A percentile compares a stretch with the other conserved stretches of the same genome.
Evolutionary conservation across 805 yeast genomes (phyloP).

Genomic region (Pichia heedii): DNA sequence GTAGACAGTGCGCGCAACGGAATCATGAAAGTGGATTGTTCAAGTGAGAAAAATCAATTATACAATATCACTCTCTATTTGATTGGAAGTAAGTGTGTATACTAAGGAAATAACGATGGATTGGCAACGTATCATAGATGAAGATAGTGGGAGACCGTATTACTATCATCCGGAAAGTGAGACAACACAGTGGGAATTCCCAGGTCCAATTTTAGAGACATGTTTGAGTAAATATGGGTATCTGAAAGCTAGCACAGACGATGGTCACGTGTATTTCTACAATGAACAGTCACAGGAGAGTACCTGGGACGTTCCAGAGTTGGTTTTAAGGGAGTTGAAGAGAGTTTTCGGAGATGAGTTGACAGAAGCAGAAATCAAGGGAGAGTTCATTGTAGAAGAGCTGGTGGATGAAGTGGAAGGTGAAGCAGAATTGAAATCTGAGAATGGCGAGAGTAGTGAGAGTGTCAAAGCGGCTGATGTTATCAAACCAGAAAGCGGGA

Average conservation of each 20-base stretch:
- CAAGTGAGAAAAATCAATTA: too few relatives aligned
- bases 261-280: constrained; percentile 48
- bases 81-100: too few relatives aligned
- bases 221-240: constrained; percentile 34
- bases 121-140: constrained; percentile 63
- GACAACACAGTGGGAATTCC: constrained; percentile 77
- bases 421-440: not conserved
- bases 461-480: not conserved
- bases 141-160: constrained; percentile 53
- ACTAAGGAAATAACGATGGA: constrained; percentile 11
- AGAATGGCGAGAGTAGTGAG: not conserved
- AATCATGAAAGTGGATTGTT: not conserved
- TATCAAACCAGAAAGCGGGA: not conserved
- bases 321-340: constrained; percentile 20
- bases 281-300: constrained; percentile 56
- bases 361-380: constrained; percentile 5
- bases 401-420: too few relatives aligned
- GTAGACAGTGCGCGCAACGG: too few relatives aligned
- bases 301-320: constrained; percentile 73
- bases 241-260: constrained; percentile 29
- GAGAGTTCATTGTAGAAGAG: not conserved
- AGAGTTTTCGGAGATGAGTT: constrained; percentile 14
- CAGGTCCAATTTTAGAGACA: constrained; percentile 40
- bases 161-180: constrained; percentile 59
- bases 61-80: too few relatives aligned